These are phyloP conservation scores for Primulina eburnea DNA, from an alignment of 257 asterid genomes.

Conservation along the genomic window DNA sequence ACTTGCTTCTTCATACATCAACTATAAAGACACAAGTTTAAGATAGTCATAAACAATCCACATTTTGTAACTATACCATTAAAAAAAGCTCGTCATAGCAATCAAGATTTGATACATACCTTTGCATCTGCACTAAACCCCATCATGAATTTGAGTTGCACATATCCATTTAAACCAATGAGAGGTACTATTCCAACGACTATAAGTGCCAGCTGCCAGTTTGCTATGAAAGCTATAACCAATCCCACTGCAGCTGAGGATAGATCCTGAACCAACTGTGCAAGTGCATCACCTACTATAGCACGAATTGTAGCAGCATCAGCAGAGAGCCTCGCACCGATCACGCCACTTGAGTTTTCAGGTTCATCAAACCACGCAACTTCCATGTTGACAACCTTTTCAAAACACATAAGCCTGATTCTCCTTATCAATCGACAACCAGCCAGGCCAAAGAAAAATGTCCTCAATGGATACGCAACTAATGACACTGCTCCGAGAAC, in stretches of 20 bases:
- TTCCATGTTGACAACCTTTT: conserved; percentile 83
- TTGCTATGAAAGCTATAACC: conserved; percentile 59
- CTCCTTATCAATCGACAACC: conserved; percentile 76
- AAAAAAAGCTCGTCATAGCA: too few relatives aligned
- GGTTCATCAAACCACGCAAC: conserved; percentile 85
- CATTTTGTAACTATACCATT: neutral
- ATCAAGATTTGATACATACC: conserved; percentile 31
- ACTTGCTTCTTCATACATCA: conserved; percentile 71
- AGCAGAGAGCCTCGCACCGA: conserved; percentile 80
- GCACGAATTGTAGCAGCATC: conserved; percentile 83
- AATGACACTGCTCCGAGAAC: conserved; percentile 59
- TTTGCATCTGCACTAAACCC: conserved; percentile 85
- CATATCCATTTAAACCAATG: conserved; percentile 59
- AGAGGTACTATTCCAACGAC: conserved; percentile 65
- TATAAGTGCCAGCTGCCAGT: conserved; percentile 80
- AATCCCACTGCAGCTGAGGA: conserved; percentile 60
- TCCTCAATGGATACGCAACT: conserved; percentile 71
- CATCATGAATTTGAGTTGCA: conserved; percentile 60
- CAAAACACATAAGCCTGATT: conserved; percentile 72
- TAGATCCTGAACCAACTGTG: conserved; percentile 75
- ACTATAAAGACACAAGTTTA: conserved; percentile 30
- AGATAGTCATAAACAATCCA: neutral
- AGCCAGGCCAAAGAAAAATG: conserved; percentile 74
- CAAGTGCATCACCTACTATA: conserved; percentile 82
- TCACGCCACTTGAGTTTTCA: conserved; percentile 76